Conservation (phyloP, 441 rosid species). For the Breynia disticha region DNA sequence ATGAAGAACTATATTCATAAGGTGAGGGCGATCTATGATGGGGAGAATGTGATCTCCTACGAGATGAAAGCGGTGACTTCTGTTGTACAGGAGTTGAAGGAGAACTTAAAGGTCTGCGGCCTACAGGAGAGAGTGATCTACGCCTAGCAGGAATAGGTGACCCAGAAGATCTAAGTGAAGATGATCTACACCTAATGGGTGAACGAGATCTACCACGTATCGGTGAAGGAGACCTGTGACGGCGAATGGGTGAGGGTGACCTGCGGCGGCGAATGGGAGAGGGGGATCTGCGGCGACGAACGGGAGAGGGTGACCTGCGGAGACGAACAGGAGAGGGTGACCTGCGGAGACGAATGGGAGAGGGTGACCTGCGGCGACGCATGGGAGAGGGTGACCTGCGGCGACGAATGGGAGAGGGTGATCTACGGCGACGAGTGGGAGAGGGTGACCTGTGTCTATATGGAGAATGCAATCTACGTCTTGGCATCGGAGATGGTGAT, state of each 20-base stretch:
- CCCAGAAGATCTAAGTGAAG: too few species aligned
- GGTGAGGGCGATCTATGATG: conserved; percentile 33
- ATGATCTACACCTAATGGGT: too few species aligned
- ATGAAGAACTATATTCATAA: conserved; percentile 29
- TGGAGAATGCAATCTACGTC: background rate
- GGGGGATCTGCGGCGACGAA: conserved; percentile 13
- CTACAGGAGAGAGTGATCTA: background rate
- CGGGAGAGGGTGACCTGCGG: conserved; percentile 12
- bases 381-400: conserved; percentile 17
- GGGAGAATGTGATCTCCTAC: conserved; percentile 34
- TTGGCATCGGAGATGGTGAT: conserved; percentile 16
- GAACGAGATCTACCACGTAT: background rate
- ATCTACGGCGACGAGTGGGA: conserved; percentile 11
- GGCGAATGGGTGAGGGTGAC: conserved; percentile 12
- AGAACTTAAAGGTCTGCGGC: conserved; percentile 15
- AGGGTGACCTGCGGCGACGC: conserved; percentile 17
- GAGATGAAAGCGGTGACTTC: conserved; percentile 30
- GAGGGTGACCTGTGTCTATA: conserved; percentile 11
- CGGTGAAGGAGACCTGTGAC: conserved; percentile 11
- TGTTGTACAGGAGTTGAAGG: conserved; percentile 13
- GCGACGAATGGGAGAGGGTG: conserved; percentile 11
- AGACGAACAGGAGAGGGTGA: conserved; percentile 30
- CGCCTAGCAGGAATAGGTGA: conserved; percentile 7
- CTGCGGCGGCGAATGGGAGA: too few species aligned
- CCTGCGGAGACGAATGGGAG: conserved; percentile 14